Evolutionary conservation across 345 rosid genomes (phyloP), one percentile per base, ranked within the genome.

Genomic region (Noccaea bulbosa): DNA sequence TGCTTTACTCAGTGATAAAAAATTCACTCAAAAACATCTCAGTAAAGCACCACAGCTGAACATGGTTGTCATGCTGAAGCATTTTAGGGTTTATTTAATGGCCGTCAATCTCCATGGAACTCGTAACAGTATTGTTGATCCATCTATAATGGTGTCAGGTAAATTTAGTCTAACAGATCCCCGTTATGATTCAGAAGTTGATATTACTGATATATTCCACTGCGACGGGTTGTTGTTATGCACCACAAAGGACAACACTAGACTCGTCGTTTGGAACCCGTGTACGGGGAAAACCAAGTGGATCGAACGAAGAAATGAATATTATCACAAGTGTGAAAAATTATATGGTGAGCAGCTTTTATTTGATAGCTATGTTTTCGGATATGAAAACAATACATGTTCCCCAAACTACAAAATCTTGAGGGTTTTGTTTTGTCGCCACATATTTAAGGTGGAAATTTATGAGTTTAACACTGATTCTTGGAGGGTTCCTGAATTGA

Each of bases 241-340:
- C 24, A 61, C 48, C n/a, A 61, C 65, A 24, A 24, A 59, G 33
- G 10, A 8, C 35, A 40, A 59, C 17, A 11, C 8, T 15, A 55
- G 43, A 5, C 35, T 22, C 2, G 16, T 24, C 24, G 65, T 11
- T 59, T 59, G 65, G 65, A 59, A 40, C 46, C 64, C 48, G 7
- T 43, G 48, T 22, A 40, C 47, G 15, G 64, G 64, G 20, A 3
- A 58, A 39, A 58, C 48, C 48, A 40, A 40, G 6, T 60, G 49
- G 47, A 40, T 20, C 16, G 20, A 39, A 40, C 9, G 7, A 20
- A 56, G 0, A 5, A 35, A 35, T 55, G 61, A 34, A 6, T n/a
- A 27, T 4, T 11, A n/a, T 3, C 27, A 56, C 37, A 9, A 9
- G n/a, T 14, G 14, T 35, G 27, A 56, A 34, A 34, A 12, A 8